Percentiles rank a stretch among this genome's conserved stretches.
Evolutionary conservation across 768 basidiomycete species (phyloP).

Genomic region (Kwoniella heveanensis): DNA sequence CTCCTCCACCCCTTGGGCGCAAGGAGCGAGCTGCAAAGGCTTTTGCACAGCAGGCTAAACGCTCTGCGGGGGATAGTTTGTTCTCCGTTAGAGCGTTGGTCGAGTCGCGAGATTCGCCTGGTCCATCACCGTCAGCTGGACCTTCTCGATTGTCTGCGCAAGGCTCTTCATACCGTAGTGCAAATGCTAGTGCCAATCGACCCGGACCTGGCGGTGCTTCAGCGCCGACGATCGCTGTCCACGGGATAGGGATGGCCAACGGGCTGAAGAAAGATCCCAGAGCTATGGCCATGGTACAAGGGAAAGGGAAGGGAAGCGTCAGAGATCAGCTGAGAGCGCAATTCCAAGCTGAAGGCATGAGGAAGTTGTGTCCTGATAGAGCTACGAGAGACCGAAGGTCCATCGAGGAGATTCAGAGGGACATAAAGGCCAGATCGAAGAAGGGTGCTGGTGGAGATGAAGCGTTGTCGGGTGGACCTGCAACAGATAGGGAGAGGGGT

Average conservation of each 20-base stretch:
- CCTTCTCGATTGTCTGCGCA: background rate
- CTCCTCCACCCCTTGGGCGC: conserved; percentile 36
- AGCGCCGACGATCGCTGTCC: conserved; percentile 7
- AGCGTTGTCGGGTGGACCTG: background rate
- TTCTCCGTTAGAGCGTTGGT: conserved; percentile 38
- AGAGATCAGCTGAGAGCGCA: conserved; percentile 18
- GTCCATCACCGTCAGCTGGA: conserved; percentile 1
- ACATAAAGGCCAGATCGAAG: conserved; percentile 27
- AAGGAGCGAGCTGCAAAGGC: conserved; percentile 43
- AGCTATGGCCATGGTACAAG: background rate
- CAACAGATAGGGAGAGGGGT: background rate
- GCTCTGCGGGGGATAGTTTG: conserved; percentile 22
- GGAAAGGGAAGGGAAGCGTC: conserved; percentile 9
- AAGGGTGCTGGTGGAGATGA: conserved; percentile 11
- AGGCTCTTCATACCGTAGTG: background rate
- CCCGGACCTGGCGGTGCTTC: background rate
- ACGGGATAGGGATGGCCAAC: conserved; percentile 21
- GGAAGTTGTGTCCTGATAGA: conserved; percentile 38
- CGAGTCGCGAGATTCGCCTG: conserved; percentile 21
- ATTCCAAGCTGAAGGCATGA: conserved; percentile 24
- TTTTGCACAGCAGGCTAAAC: conserved; percentile 36
- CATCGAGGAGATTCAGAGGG: conserved; percentile 44
- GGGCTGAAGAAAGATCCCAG: conserved; percentile 8
- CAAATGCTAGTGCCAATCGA: background rate
- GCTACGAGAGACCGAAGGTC: conserved; percentile 39